Conservation (phyloP, 2,329 filamentous ascomycete genomes). For the Pseudocercospora ulei region DNA sequence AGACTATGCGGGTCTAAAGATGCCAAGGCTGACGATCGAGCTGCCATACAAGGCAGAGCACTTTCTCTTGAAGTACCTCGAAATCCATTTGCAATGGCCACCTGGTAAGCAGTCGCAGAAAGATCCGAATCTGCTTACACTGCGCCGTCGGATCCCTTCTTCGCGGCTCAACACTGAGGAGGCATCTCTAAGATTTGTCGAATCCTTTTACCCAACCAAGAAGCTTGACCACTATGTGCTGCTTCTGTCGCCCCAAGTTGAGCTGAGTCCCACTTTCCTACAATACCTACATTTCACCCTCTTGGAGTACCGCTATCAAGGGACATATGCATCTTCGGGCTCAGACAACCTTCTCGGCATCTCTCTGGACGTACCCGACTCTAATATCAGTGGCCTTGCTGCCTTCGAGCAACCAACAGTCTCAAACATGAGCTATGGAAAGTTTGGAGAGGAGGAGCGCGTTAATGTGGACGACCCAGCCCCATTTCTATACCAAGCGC, state of each 20-base stretch:
- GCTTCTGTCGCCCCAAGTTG: conserved; percentile 69
- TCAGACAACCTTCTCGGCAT: conserved; percentile 59
- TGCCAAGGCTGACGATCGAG: conserved; percentile 74
- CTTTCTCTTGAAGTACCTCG: conserved; percentile 53
- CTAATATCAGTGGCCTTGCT: conserved; percentile 52
- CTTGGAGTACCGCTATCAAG: conserved; percentile 60
- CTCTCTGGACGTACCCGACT: conserved; percentile 63
- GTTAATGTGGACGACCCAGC: conserved; percentile 35
- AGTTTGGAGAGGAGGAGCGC: conserved; percentile 27
- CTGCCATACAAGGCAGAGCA: conserved; percentile 62
- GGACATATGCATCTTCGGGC: conserved; percentile 41
- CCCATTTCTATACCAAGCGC: conserved; percentile 75
- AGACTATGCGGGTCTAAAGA: conserved; percentile 60
- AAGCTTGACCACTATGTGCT: conserved; percentile 62
- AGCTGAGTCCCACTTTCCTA: conserved; percentile 71
- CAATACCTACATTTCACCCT: conserved; percentile 75
- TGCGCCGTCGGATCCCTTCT: conserved; percentile 63
- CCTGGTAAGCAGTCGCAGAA: conserved; percentile 44
- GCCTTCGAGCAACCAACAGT: conserved; percentile 45
- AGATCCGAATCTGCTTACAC: conserved; percentile 45
- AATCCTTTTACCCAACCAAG: conserved; percentile 73
- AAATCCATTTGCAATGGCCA: conserved; percentile 57
- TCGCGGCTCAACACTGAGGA: conserved; percentile 55
- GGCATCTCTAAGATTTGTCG: conserved; percentile 64
- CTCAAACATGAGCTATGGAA: conserved; percentile 33